A percentile compares a stretch with the other conserved stretches of the same genome.
phyloP scores from a whole-genome alignment of 371 early-diverging fungal species.

The Mortierella sp. region DNA sequence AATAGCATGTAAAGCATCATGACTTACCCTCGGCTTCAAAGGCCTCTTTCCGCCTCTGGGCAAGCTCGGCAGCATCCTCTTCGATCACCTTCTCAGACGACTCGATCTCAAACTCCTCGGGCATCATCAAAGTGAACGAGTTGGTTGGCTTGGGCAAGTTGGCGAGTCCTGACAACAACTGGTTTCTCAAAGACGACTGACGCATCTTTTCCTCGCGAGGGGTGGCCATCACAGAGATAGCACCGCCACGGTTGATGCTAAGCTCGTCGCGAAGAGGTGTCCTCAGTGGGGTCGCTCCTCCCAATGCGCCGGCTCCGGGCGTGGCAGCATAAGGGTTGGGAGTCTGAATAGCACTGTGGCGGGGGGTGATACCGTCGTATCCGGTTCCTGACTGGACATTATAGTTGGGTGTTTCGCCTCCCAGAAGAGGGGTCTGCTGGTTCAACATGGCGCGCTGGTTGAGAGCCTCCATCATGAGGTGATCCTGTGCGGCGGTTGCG shows the following conservation, averaged over 20 bases:
- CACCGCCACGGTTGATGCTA: conserved; percentile 60
- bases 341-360: conserved; percentile 72
- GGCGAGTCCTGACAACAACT: conserved; percentile 67
- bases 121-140: conserved; percentile 93
- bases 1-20: background rate
- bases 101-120: conserved; percentile 72
- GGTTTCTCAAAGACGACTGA: conserved; percentile 66
- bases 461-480: conserved; percentile 84
- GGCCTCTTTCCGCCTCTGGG: conserved; percentile 65
- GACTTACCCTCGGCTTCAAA: conserved; percentile 60
- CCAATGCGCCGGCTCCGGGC: conserved; percentile 45
- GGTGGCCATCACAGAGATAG: conserved; percentile 57
- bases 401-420: conserved; percentile 74
- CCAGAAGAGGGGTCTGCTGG: conserved; percentile 92
- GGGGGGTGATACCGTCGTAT: conserved; percentile 80
- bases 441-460: conserved; percentile 83
- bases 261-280: conserved; percentile 71
- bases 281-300: conserved; percentile 62
- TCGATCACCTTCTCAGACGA: conserved; percentile 43
- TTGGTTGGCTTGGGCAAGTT: conserved; percentile 93
- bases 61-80: conserved; percentile 81
- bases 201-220: conserved; percentile 69
- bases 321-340: conserved; percentile 85
- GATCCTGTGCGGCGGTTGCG: conserved; percentile 81
- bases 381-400: conserved; percentile 68